Evolutionary conservation across 169 alveolate genomes (phyloP).

Genomic region (Eimeria sp.): DNA sequence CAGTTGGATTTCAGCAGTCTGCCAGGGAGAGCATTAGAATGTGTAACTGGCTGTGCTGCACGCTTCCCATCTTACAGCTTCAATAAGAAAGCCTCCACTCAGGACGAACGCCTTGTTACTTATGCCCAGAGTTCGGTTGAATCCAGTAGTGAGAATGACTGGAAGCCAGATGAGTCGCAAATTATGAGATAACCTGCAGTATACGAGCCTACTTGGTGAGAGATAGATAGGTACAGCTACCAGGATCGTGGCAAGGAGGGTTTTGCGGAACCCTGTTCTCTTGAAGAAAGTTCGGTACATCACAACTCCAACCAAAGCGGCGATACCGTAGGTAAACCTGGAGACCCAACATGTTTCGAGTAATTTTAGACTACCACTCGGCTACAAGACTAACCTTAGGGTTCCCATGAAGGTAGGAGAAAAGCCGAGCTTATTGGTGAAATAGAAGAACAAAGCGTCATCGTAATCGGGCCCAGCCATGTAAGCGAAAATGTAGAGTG

Average conservation of each 20-base stretch:
- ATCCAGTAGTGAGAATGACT: conserved; percentile 93
- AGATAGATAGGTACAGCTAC: conserved; percentile 90
- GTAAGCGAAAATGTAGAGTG: conserved; percentile 92
- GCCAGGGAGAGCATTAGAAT: neutral
- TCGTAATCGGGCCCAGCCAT: conserved; percentile 95
- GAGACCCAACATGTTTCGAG: neutral
- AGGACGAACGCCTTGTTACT: conserved; percentile 95
- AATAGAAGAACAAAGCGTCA: conserved; percentile 97
- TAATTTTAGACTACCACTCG: no score
- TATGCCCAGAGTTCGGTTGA: conserved; percentile 92
- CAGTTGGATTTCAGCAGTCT: conserved; percentile 92
- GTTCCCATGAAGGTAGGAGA: conserved; percentile 97
- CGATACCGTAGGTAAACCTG: conserved; percentile 94
- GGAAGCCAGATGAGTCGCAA: conserved; percentile 86
- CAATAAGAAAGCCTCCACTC: conserved; percentile 94
- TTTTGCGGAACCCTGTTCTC: conserved; percentile 92
- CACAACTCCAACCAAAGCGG: conserved; percentile 95
- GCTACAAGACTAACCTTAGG: conserved; percentile 88
- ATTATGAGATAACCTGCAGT: neutral
- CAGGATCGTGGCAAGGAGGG: conserved; percentile 94
- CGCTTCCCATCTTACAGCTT: conserved; percentile 91
- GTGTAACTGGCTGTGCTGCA: neutral
- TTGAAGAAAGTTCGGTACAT: conserved; percentile 93
- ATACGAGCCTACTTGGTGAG: conserved; percentile 77
- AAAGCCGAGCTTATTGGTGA: conserved; percentile 95